Evolutionary conservation across 2,329 filamentous ascomycete species (phyloP).

Genomic region (Botrytis fragariae): DNA sequence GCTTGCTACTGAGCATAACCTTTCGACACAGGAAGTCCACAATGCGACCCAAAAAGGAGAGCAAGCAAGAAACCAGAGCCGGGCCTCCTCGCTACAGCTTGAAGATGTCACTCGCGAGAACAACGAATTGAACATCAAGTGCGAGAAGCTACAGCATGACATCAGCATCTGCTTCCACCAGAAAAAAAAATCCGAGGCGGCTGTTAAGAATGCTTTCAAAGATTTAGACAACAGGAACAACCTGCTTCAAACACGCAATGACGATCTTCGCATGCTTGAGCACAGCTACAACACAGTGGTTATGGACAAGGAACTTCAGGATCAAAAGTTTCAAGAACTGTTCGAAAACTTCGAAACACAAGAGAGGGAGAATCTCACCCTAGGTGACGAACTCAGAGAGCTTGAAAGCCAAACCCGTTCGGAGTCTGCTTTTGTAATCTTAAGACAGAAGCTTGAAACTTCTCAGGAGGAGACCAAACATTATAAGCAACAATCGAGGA

Average conservation of each 20-base stretch:
- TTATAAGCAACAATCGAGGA: too few relatives aligned
- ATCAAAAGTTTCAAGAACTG: neutral
- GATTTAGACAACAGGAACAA: neutral
- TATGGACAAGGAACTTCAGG: neutral
- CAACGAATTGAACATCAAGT: neutral
- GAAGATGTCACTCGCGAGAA: neutral
- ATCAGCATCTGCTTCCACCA: neutral
- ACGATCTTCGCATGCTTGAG: neutral
- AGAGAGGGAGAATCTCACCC: neutral
- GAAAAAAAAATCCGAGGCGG: neutral
- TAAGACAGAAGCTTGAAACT: too few relatives aligned
- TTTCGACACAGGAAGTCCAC: neutral
- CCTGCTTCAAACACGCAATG: neutral
- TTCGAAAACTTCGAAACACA: neutral
- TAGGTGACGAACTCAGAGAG: neutral
- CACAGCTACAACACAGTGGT: neutral
- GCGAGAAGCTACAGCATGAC: neutral
- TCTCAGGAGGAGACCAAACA: too few relatives aligned
- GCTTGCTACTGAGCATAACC: neutral
- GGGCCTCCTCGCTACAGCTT: neutral
- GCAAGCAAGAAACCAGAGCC: neutral
- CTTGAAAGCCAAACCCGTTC: too few relatives aligned
- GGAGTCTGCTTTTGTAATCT: too few relatives aligned
- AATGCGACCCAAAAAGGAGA: too few relatives aligned
- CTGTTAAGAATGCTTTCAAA: neutral